Evolutionary conservation across 148 eudicot species (phyloP), one percentile per base, ranked within the genome.

Genomic region (Nepenthes gracilis): DNA sequence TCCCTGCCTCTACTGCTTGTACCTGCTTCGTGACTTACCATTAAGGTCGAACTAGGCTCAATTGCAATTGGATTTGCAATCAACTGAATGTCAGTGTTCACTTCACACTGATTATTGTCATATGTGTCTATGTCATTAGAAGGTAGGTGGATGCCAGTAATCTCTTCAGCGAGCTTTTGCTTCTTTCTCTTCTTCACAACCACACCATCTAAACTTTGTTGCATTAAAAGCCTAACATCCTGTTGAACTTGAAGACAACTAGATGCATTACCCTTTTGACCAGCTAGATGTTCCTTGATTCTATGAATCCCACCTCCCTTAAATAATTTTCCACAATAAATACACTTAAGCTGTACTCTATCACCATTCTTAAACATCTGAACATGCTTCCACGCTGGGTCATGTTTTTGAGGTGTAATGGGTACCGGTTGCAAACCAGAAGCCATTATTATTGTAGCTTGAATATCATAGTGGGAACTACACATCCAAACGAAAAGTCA

Each of bases 271-370:
- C 91, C 91, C 74, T 82, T 90, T 47, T 84, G 92, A 59, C 97
- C 83, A 0, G 97, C 97, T 12, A 90, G 75, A 66, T 90, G 97
- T 68, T 90, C 97, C 62, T 90, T 90, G 55, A 90, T 84, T 73
- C 97, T 77, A 76, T 93, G 96, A 68, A 93, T 93, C 34, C 98
- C 98, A 60, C 98, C 98, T 55, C 98, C 98, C 75, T 85, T 86
- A 73, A 93, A 93, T 9, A 93, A 53, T 70, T 93, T 93, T 1
- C 82, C 74, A 79, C 98, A 93, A 62, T 88, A 93, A 14, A 79
- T 62, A 75, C 98, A 93, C 68, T 93, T 86, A 7, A 93, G 84
- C 58, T 88, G 88, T 55, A 84, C 81, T 73, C 72, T 72, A 38
- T 84, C 91, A 47, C 95, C 98, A 62, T 73, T 82, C 66, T 86